phyloP scores from a whole-genome alignment of 139 green algal genomes.

The Tetradesmus lagerheimii region DNA sequence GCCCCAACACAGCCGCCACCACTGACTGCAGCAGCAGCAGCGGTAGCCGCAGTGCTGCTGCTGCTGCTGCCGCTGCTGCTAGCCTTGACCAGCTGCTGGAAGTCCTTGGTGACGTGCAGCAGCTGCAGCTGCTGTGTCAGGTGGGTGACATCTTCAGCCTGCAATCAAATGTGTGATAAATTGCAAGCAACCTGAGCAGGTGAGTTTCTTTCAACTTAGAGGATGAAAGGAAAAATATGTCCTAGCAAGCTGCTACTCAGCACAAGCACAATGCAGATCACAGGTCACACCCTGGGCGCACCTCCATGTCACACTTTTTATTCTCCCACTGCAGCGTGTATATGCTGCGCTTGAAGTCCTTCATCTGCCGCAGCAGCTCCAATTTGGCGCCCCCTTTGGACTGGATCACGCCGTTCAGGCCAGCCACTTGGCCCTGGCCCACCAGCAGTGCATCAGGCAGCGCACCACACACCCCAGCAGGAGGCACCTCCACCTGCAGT shows the following conservation, averaged over 20 bases:
- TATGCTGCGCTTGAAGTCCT: constrained; percentile 87
- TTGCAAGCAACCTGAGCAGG: too few relatives aligned
- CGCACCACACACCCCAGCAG: constrained; percentile 32
- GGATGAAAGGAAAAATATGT: too few relatives aligned
- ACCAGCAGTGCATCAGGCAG: constrained; percentile 63
- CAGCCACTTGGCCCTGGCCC: constrained; percentile 59
- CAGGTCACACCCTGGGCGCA: not conserved
- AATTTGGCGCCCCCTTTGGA: constrained; percentile 59
- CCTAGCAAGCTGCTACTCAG: too few relatives aligned
- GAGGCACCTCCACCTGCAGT: constrained; percentile 47
- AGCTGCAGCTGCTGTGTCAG: constrained; percentile 83
- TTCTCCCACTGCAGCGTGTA: constrained; percentile 83
- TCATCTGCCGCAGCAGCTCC: constrained; percentile 74
- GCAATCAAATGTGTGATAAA: too few relatives aligned
- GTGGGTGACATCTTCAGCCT: constrained; percentile 72
- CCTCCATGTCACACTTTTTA: constrained; percentile 59
- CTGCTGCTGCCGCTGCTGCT: not conserved
- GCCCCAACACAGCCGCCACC: not conserved
- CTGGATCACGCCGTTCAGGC: constrained; percentile 64
- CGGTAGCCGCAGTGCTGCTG: not conserved
- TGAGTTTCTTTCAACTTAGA: too few relatives aligned
- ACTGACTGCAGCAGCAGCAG: not conserved
- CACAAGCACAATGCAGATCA: too few relatives aligned
- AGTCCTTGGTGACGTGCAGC: constrained; percentile 78
- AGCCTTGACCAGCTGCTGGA: constrained; percentile 65